Percentiles rank a stretch among this genome's conserved stretches.
These are phyloP conservation scores for Pythium rishiriense DNA, from an alignment of 352 stramenopile genomes.

Conservation along the genomic window DNA sequence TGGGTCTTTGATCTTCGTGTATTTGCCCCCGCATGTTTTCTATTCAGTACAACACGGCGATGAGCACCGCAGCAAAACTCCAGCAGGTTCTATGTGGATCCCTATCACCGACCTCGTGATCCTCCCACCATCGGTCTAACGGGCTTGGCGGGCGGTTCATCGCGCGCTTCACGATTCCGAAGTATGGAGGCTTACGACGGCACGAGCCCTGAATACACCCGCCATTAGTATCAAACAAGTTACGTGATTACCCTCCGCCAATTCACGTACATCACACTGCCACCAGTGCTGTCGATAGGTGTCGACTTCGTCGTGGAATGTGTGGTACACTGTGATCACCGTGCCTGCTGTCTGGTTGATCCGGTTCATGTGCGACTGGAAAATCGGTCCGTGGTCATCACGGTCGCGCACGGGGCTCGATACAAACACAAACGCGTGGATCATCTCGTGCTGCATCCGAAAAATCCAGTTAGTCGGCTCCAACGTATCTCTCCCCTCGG, in stretches of 20 bases:
- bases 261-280: conserved; percentile 78
- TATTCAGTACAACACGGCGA: conserved; percentile 16
- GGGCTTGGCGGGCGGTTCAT: conserved; percentile 86
- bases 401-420: conserved; percentile 75
- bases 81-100: too few relatives aligned
- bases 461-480: background rate
- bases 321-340: conserved; percentile 88
- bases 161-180: conserved; percentile 80
- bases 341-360: conserved; percentile 70
- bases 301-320: conserved; percentile 90
- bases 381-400: conserved; percentile 82
- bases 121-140: conserved; percentile 70
- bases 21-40: conserved; percentile 63
- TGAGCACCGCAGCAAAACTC: background rate
- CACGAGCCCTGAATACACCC: conserved; percentile 53
- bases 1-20: conserved; percentile 75
- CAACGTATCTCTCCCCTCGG: background rate
- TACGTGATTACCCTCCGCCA: background rate
- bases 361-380: conserved; percentile 79
- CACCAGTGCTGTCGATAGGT: conserved; percentile 84
- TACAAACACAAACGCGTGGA: conserved; percentile 89
- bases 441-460: conserved; percentile 84
- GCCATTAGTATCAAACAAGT: background rate
- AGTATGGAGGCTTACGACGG: conserved; percentile 59
- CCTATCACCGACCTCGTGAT: conserved; percentile 67